Evolutionary conservation across 257 asterid genomes (phyloP).

Genomic region (Ilex asprella): DNA sequence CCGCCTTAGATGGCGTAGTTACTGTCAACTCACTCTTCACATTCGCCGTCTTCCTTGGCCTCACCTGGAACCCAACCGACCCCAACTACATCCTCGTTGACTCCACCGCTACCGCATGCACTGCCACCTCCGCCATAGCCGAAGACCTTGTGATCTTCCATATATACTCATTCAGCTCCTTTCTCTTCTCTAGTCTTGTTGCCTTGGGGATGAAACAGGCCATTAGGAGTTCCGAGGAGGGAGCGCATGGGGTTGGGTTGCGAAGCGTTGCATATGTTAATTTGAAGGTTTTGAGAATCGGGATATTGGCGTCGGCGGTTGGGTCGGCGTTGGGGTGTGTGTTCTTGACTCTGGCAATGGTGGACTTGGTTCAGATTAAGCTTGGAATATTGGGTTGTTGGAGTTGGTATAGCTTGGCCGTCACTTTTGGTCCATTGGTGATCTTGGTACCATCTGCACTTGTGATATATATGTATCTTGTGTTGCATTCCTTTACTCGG

Average conservation of each 20-base stretch:
- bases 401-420: conserved; percentile 28
- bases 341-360: conserved; percentile 32
- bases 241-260: background rate
- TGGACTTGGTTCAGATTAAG: conserved; percentile 39
- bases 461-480: conserved; percentile 15
- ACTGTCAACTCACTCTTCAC: conserved; percentile 36
- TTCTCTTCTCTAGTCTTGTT: conserved; percentile 38
- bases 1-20: conserved; percentile 37
- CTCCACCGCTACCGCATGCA: conserved; percentile 13
- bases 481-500: conserved; percentile 26
- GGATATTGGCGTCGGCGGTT: conserved; percentile 31
- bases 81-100: conserved; percentile 25
- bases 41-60: conserved; percentile 34
- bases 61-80: conserved; percentile 27
- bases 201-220: conserved; percentile 34
- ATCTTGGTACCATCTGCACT: conserved; percentile 30
- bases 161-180: conserved; percentile 37
- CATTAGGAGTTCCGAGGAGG: conserved; percentile 12
- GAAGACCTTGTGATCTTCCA: conserved; percentile 26
- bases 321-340: conserved; percentile 34
- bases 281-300: conserved; percentile 18
- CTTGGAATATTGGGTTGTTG: conserved; percentile 31
- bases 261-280: conserved; percentile 21
- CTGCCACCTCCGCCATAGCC: conserved; percentile 23
- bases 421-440: conserved; percentile 18